These are phyloP conservation scores for Vicia faba DNA, from an alignment of 306 rosid genomes.

Conservation along the genomic window DNA sequence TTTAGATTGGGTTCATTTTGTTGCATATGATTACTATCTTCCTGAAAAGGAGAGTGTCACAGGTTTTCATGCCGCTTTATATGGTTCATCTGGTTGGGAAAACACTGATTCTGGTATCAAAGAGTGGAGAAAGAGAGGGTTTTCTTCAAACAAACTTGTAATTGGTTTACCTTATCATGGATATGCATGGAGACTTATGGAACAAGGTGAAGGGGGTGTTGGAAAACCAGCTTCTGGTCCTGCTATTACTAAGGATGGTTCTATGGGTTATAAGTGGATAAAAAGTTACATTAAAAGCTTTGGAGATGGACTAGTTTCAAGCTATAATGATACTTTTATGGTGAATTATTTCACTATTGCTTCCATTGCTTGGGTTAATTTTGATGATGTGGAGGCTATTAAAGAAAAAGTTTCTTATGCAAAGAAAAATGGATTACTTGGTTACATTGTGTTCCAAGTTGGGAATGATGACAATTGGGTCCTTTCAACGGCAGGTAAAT, in stretches of 20 bases:
- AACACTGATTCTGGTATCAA: constrained; percentile 52
- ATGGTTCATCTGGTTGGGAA: constrained; percentile 40
- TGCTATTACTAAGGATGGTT: constrained; percentile 41
- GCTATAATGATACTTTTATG: too few relatives aligned
- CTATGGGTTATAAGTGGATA: neutral
- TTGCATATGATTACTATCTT: constrained; percentile 39
- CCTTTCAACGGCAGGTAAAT: too few relatives aligned
- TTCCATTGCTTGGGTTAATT: too few relatives aligned
- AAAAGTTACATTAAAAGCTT: too few relatives aligned
- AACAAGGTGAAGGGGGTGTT: constrained; percentile 27
- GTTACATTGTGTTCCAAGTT: too few relatives aligned
- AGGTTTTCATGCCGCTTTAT: constrained; percentile 48
- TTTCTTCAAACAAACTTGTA: constrained; percentile 43
- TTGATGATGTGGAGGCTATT: too few relatives aligned
- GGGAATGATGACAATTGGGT: too few relatives aligned
- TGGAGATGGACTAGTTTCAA: too few relatives aligned
- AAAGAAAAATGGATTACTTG: too few relatives aligned
- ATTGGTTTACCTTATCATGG: constrained; percentile 59
- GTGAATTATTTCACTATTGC: too few relatives aligned
- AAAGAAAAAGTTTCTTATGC: too few relatives aligned
- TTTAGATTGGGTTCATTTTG: constrained; percentile 52
- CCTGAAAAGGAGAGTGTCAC: constrained; percentile 39
- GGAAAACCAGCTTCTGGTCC: constrained; percentile 51
- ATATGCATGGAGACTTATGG: constrained; percentile 47
- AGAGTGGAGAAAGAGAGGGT: constrained; percentile 48